phyloP scores from a whole-genome alignment of 306 rosid genomes.

The Glycyrrhiza uralensis region DNA sequence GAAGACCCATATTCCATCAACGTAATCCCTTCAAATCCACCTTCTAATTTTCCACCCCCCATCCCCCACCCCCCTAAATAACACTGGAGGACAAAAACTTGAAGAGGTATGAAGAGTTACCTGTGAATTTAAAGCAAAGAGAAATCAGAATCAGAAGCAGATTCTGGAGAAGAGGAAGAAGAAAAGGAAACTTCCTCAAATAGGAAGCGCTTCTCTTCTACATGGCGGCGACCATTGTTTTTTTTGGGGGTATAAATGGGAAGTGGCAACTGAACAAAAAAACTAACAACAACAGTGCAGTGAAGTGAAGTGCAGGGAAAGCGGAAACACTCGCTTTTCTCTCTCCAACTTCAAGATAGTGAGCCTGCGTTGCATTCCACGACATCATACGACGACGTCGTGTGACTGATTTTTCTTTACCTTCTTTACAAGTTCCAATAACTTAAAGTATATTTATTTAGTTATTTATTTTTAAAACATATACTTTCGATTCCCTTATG shows the following conservation, averaged over 20 bases:
- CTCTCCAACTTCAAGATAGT: neutral
- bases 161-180: slow-evolving; percentile 1
- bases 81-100: neutral
- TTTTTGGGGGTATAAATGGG: neutral
- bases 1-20: slow-evolving; percentile 19
- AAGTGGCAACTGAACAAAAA: neutral
- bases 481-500: too few species aligned
- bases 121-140: slow-evolving; percentile 18
- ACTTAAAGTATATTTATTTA: too few species aligned
- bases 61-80: neutral
- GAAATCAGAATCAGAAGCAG: slow-evolving; percentile 12
- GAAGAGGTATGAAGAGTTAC: slow-evolving; percentile 24
- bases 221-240: slow-evolving; percentile 3
- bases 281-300: slow-evolving; percentile 3
- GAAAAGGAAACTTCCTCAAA: neutral
- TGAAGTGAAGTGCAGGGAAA: slow-evolving; percentile 9
- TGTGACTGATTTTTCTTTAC: too few species aligned
- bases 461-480: too few species aligned
- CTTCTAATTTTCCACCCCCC: slow-evolving; percentile 2
- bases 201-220: slow-evolving; percentile 1
- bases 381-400: neutral
- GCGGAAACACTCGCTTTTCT: neutral
- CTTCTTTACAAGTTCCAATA: too few species aligned
- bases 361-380: neutral
- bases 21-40: slow-evolving; percentile 14